Evolutionary conservation across 1,284 basidiomycete species (phyloP).

Genomic region (Fomitopsis pinicola): DNA sequence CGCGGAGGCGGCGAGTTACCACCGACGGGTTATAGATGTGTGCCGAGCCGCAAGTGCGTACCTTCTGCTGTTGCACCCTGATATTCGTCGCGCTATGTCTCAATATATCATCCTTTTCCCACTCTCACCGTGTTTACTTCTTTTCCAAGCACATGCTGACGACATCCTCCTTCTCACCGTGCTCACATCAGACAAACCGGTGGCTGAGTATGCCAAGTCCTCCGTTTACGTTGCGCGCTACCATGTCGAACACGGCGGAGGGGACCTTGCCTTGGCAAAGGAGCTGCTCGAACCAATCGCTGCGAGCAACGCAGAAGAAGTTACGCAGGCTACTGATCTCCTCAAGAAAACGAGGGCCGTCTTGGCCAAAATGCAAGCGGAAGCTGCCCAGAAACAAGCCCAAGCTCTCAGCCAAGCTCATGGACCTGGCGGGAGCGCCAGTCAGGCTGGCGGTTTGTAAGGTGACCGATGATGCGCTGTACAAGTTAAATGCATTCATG

Average conservation of each 20-base stretch:
- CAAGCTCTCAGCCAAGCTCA: slow-evolving; percentile 4
- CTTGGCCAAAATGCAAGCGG: slow-evolving; percentile 9
- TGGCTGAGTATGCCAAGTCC: slow-evolving; percentile 77
- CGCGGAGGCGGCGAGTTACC: slow-evolving; percentile 65
- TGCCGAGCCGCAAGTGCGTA: slow-evolving; percentile 50
- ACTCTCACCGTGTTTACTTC: background rate
- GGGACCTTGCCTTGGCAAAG: slow-evolving; percentile 56
- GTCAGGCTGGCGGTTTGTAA: background rate
- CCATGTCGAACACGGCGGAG: slow-evolving; percentile 57
- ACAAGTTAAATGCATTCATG: too few relatives aligned
- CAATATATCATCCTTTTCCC: background rate
- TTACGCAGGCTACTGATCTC: slow-evolving; percentile 57
- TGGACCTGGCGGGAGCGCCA: background rate
- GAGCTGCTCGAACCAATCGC: slow-evolving; percentile 72
- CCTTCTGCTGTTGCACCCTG: background rate
- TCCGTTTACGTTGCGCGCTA: slow-evolving; percentile 78
- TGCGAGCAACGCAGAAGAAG: slow-evolving; percentile 73
- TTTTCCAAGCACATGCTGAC: background rate
- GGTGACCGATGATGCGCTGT: background rate
- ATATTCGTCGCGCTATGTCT: too few relatives aligned
- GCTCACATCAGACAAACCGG: slow-evolving; percentile 48
- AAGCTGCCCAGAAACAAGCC: slow-evolving; percentile 5
- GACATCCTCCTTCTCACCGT: slow-evolving; percentile 1
- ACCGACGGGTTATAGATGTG: slow-evolving; percentile 73
- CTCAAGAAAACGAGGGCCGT: slow-evolving; percentile 48